phyloP scores from a whole-genome alignment of 352 stramenopile species.

The Phytophthora sojae region DNA sequence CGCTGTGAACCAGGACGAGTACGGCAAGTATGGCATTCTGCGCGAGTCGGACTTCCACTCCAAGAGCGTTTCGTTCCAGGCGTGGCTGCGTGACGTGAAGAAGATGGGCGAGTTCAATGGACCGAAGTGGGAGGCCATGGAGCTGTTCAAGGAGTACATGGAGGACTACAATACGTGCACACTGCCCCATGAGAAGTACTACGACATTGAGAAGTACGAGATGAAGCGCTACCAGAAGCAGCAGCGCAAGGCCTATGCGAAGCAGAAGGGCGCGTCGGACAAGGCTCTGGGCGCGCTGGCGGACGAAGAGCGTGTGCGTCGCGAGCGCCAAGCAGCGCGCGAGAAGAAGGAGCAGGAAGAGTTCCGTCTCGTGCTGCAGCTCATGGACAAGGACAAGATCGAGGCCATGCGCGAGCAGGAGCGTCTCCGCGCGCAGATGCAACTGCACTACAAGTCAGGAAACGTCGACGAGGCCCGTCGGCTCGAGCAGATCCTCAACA shows the following conservation, averaged over 20 bases:
- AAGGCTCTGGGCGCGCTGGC: slow-evolving; percentile 35
- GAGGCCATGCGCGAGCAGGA: slow-evolving; percentile 90
- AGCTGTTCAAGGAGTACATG: slow-evolving; percentile 94
- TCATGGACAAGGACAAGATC: slow-evolving; percentile 89
- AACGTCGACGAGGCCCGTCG: slow-evolving; percentile 86
- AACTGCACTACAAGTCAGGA: slow-evolving; percentile 91
- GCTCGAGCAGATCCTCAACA: slow-evolving; percentile 83
- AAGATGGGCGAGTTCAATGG: slow-evolving; percentile 88
- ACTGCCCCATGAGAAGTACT: slow-evolving; percentile 97
- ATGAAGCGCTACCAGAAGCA: slow-evolving; percentile 93
- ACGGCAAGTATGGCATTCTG: slow-evolving; percentile 98
- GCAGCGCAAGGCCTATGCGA: slow-evolving; percentile 54
- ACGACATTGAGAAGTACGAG: slow-evolving; percentile 98
- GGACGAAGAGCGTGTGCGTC: slow-evolving; percentile 74
- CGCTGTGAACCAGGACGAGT: slow-evolving; percentile 91
- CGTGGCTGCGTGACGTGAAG: slow-evolving; percentile 95
- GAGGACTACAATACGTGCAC: slow-evolving; percentile 99
- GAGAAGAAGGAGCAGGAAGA: slow-evolving; percentile 76
- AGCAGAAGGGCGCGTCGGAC: slow-evolving; percentile 31
- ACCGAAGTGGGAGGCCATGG: slow-evolving; percentile 89
- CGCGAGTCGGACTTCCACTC: slow-evolving; percentile 92
- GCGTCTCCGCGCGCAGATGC: slow-evolving; percentile 86
- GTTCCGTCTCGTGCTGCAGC: slow-evolving; percentile 79
- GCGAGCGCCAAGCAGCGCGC: slow-evolving; percentile 61
- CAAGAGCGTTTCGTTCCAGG: slow-evolving; percentile 94